These are phyloP conservation scores for Eudorina sp. DNA, from an alignment of 139 green algal species.

Conservation along the genomic window DNA sequence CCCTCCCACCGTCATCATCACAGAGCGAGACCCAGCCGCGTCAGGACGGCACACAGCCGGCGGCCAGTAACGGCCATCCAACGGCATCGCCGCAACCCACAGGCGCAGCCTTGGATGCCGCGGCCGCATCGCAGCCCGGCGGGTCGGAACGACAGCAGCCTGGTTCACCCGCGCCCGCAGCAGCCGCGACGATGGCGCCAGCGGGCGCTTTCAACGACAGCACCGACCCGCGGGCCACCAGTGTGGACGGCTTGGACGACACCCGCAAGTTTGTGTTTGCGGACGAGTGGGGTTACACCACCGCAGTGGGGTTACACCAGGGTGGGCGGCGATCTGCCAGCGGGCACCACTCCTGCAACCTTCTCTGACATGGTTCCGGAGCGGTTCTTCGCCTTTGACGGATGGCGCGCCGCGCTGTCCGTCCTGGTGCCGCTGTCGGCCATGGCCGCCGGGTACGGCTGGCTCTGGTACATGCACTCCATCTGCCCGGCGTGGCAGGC, in stretches of 20 bases:
- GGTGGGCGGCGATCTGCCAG: conserved; percentile 48
- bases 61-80: neutral
- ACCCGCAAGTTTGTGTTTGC: conserved; percentile 52
- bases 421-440: conserved; percentile 45
- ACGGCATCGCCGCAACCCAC: too few species aligned
- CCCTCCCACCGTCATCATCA: neutral
- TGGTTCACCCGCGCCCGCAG: too few species aligned
- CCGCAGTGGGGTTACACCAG: too few species aligned
- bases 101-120: neutral
- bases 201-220: neutral
- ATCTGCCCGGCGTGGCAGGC: conserved; percentile 68
- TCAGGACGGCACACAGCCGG: too few species aligned
- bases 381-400: neutral
- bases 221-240: neutral
- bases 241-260: conserved; percentile 27
- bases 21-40: neutral
- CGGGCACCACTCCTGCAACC: neutral
- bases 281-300: conserved; percentile 62
- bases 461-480: conserved; percentile 64
- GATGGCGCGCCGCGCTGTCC: neutral
- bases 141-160: too few species aligned
- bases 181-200: too few species aligned
- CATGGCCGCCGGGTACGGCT: conserved; percentile 62
- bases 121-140: too few species aligned
- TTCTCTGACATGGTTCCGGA: conserved; percentile 27